A percentile compares a stretch with the other conserved stretches of the same genome.
Evolutionary conservation across 495 filamentous ascomycete species (phyloP).

Genomic region (Penicillium soppii): DNA sequence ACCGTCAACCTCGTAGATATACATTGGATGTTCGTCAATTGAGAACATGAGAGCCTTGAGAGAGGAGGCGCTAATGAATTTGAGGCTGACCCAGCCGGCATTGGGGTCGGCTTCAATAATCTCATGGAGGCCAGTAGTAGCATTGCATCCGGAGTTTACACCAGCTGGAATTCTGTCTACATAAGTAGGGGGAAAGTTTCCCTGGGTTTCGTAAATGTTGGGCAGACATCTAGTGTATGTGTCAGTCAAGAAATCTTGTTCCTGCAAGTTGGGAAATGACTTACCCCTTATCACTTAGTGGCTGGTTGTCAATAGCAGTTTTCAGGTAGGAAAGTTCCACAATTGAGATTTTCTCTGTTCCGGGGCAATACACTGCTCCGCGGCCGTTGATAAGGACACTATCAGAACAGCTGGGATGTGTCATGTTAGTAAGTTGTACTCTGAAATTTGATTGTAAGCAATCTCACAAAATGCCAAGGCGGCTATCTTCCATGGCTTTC

Average conservation of each 20-base stretch:
- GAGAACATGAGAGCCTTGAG: constrained; percentile 41
- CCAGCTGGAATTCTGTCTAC: constrained; percentile 35
- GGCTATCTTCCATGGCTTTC: constrained; percentile 33
- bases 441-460: background rate
- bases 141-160: constrained; percentile 38
- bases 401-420: constrained; percentile 37
- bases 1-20: constrained; percentile 42
- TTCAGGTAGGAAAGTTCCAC: constrained; percentile 29
- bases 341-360: constrained; percentile 32
- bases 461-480: constrained; percentile 39
- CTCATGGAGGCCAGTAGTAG: constrained; percentile 36
- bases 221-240: constrained; percentile 21
- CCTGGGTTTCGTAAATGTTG: constrained; percentile 29
- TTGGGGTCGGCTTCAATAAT: constrained; percentile 37
- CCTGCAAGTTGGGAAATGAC: background rate
- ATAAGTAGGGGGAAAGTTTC: constrained; percentile 26
- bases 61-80: constrained; percentile 46
- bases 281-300: constrained; percentile 53
- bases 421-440: background rate
- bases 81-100: constrained; percentile 45
- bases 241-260: background rate
- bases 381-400: constrained; percentile 54
- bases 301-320: constrained; percentile 25
- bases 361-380: constrained; percentile 49
- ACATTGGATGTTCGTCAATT: constrained; percentile 41